A percentile compares a stretch with the other conserved stretches of the same genome.
phyloP scores from a whole-genome alignment of 257 asterid genomes.

The Gentiana dahurica region DNA sequence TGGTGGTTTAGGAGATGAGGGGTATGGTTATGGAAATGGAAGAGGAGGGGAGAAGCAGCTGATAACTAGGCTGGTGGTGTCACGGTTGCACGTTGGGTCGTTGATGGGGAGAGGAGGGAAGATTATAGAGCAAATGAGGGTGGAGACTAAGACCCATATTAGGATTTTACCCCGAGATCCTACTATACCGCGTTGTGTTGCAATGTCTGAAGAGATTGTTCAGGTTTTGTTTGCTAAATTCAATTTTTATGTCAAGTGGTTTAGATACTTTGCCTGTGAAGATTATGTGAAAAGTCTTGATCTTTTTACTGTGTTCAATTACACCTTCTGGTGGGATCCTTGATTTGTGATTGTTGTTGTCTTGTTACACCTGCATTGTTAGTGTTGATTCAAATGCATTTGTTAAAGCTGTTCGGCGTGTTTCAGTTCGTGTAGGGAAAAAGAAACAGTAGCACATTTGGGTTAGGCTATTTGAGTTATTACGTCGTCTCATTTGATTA shows the following conservation, averaged over 20 bases:
- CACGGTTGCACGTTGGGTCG: conserved; percentile 77
- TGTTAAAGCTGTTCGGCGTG: too few species aligned
- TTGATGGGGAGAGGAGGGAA: conserved; percentile 94
- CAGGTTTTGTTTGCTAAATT: conserved; percentile 44
- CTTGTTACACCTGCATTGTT: background rate
- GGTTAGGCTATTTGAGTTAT: too few species aligned
- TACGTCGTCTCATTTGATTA: too few species aligned
- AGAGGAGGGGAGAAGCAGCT: conserved; percentile 33
- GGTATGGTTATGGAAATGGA: conserved; percentile 30
- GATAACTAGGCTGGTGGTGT: conserved; percentile 85
- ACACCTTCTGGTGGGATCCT: background rate
- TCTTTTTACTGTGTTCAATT: background rate
- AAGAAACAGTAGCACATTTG: too few species aligned
- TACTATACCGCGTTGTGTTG: conserved; percentile 72
- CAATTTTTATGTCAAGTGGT: background rate
- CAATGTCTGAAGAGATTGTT: conserved; percentile 94
- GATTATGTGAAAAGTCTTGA: background rate
- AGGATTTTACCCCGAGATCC: conserved; percentile 82
- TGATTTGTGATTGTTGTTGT: background rate
- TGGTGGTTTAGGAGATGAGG: conserved; percentile 34
- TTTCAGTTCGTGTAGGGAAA: too few species aligned
- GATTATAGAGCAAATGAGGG: conserved; percentile 94
- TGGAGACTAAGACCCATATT: conserved; percentile 82
- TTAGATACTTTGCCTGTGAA: background rate
- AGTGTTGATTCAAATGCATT: too few species aligned